phyloP scores from a whole-genome alignment of 805 yeast genomes.

The Scheffersomyces ergatensis region DNA sequence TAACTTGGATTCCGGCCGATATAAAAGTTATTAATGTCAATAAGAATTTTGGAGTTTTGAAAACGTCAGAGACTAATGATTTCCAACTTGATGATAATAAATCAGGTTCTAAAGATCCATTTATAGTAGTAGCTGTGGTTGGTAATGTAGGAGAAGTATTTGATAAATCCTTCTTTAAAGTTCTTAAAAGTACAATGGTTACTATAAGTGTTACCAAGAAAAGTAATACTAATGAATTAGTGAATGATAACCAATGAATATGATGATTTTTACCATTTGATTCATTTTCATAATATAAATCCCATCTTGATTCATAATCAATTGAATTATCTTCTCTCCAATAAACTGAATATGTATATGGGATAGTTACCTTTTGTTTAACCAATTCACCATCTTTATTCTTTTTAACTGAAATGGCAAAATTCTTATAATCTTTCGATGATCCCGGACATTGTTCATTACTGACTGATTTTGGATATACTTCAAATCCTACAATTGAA shows the following conservation, averaged over 20 bases:
- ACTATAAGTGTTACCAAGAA: slow-evolving; percentile 61
- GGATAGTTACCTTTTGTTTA: slow-evolving; percentile 45
- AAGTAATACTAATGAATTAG: slow-evolving; percentile 68
- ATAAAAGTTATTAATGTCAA: slow-evolving; percentile 53
- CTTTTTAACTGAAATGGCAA: slow-evolving; percentile 46
- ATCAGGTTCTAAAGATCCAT: slow-evolving; percentile 8
- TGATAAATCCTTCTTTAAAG: slow-evolving; percentile 32
- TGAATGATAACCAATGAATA: slow-evolving; percentile 76
- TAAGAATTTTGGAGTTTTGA: slow-evolving; percentile 48
- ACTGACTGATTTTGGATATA: slow-evolving; percentile 78
- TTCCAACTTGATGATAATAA: slow-evolving; percentile 43
- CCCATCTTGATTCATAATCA: slow-evolving; percentile 71
- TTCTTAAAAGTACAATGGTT: slow-evolving; percentile 58
- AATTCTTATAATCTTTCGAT: slow-evolving; percentile 55
- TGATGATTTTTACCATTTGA: slow-evolving; percentile 39
- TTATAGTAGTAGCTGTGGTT: slow-evolving; percentile 5
- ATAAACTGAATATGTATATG: slow-evolving; percentile 81
- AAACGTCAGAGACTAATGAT: slow-evolving; percentile 51
- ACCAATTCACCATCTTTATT: slow-evolving; percentile 17
- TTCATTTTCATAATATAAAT: slow-evolving; percentile 60
- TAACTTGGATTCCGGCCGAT: slow-evolving; percentile 74
- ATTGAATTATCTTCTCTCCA: slow-evolving; percentile 80
- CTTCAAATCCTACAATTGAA: slow-evolving; percentile 85
- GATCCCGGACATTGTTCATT: slow-evolving; percentile 74
- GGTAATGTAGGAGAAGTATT: slow-evolving; percentile 8